Conservation (phyloP, 176 grass and related monocot species). For the Oryza glaberrima region DNA sequence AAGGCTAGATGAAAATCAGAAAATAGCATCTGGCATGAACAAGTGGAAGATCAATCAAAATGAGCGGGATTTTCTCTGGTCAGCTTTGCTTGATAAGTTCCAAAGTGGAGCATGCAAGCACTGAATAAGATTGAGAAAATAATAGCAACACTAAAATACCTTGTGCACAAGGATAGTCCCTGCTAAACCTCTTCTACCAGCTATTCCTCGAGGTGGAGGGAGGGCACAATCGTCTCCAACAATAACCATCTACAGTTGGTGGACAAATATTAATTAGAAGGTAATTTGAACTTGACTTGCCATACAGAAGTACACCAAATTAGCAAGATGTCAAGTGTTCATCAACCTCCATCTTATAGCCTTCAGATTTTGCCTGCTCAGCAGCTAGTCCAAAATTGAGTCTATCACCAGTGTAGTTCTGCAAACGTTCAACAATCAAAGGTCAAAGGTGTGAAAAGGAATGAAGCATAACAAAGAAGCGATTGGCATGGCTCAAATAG, state of each 20-base stretch:
- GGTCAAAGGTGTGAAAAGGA: conserved; percentile 28
- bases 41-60: conserved; percentile 9
- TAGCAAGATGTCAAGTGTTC: conserved; percentile 18
- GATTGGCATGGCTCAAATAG: background rate
- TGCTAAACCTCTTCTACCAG: conserved; percentile 97
- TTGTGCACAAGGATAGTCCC: conserved; percentile 95
- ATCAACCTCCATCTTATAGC: conserved; percentile 94
- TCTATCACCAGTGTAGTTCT: conserved; percentile 99
- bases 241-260: conserved; percentile 84
- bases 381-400: conserved; percentile 99
- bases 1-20: conserved; percentile 6
- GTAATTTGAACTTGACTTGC: conserved; percentile 19
- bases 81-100: background rate
- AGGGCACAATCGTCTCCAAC: conserved; percentile 99
- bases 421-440: conserved; percentile 52
- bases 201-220: conserved; percentile 89
- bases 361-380: conserved; percentile 99
- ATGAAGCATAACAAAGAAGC: conserved; percentile 13
- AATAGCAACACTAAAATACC: conserved; percentile 52
- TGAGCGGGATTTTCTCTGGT: background rate
- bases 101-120: background rate
- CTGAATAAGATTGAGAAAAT: conserved; percentile 23
- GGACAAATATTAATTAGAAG: conserved; percentile 35
- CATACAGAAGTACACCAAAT: background rate
- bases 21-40: conserved; percentile 8